phyloP scores from a whole-genome alignment of 2,329 filamentous ascomycete species.

The Golovinomyces cichoracearum region DNA sequence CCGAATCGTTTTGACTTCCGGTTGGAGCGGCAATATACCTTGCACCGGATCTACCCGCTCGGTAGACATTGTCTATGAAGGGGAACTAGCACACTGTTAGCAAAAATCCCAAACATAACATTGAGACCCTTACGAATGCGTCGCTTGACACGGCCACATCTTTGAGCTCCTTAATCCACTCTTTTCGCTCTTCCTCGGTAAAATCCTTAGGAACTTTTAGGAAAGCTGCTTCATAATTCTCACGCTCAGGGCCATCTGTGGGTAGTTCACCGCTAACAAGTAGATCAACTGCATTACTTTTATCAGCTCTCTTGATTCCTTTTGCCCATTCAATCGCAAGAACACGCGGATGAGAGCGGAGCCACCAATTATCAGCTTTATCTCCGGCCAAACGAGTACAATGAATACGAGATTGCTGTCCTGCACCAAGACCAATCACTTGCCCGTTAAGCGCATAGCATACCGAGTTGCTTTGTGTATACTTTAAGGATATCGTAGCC shows the following conservation, averaged over 20 bases:
- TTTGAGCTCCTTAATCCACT: slow-evolving; percentile 60
- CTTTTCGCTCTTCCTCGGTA: slow-evolving; percentile 55
- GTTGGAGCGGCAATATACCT: slow-evolving; percentile 90
- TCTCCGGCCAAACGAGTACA: slow-evolving; percentile 92
- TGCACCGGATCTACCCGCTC: slow-evolving; percentile 61
- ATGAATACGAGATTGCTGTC: slow-evolving; percentile 93
- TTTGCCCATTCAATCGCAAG: slow-evolving; percentile 88
- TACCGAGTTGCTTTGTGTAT: slow-evolving; percentile 96
- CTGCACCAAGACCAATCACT: slow-evolving; percentile 77
- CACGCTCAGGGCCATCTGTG: slow-evolving; percentile 55
- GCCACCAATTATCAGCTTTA: slow-evolving; percentile 99
- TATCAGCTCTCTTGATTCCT: slow-evolving; percentile 84
- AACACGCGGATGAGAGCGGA: slow-evolving; percentile 83
- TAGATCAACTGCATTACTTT: slow-evolving; percentile 93
- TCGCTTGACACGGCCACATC: slow-evolving; percentile 77
- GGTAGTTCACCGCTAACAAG: slow-evolving; percentile 79
- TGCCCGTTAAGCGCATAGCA: slow-evolving; percentile 92
- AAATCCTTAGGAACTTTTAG: slow-evolving; percentile 69
- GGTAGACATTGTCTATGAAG: slow-evolving; percentile 94
- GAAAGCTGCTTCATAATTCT: slow-evolving; percentile 69
- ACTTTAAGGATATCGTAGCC: slow-evolving; percentile 91
- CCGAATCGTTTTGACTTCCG: slow-evolving; percentile 63
- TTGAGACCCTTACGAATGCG: slow-evolving; percentile 57
- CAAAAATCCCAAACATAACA: neutral
- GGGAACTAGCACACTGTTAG: slow-evolving; percentile 41